Conservation (phyloP, 208 protist species). For the Wallacemonas rigidus region DNA sequence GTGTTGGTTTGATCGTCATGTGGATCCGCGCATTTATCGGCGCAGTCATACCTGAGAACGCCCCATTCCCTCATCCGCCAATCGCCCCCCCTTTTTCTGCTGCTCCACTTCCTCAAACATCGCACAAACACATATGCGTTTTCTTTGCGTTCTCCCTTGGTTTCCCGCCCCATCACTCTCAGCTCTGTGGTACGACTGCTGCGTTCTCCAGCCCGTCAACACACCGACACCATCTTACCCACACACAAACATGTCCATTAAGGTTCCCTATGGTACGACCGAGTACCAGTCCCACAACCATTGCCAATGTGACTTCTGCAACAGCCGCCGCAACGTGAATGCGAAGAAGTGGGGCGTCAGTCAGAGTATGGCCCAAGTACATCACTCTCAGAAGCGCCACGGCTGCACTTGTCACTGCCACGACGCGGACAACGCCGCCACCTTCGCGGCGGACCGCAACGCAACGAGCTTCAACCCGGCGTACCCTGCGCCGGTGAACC, state of each 20-base stretch:
- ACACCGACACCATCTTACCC: neutral
- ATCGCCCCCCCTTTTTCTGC: too few species aligned
- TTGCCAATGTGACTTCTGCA: slow-evolving; percentile 90
- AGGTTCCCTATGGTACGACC: slow-evolving; percentile 54
- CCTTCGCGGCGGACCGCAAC: slow-evolving; percentile 20
- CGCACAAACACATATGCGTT: too few species aligned
- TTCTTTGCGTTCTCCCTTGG: too few species aligned
- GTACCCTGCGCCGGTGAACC: slow-evolving; percentile 77
- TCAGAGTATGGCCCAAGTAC: slow-evolving; percentile 29
- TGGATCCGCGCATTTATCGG: too few species aligned
- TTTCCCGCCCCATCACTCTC: too few species aligned
- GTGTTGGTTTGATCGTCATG: too few species aligned
- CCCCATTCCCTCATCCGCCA: too few species aligned
- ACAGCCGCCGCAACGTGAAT: slow-evolving; percentile 71
- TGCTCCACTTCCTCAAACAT: too few species aligned
- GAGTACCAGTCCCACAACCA: slow-evolving; percentile 82
- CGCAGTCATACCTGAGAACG: too few species aligned
- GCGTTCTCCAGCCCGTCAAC: neutral
- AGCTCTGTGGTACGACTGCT: too few species aligned
- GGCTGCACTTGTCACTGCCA: slow-evolving; percentile 69
- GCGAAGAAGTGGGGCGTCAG: slow-evolving; percentile 76
- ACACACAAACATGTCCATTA: slow-evolving; percentile 52
- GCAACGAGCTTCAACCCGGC: slow-evolving; percentile 62
- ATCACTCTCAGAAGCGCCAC: slow-evolving; percentile 37
- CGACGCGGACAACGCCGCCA: slow-evolving; percentile 21